A percentile compares a stretch with the other conserved stretches of the same genome.
Conservation (phyloP, 1,284 basidiomycete species). For the Cronartium quercuum region DNA sequence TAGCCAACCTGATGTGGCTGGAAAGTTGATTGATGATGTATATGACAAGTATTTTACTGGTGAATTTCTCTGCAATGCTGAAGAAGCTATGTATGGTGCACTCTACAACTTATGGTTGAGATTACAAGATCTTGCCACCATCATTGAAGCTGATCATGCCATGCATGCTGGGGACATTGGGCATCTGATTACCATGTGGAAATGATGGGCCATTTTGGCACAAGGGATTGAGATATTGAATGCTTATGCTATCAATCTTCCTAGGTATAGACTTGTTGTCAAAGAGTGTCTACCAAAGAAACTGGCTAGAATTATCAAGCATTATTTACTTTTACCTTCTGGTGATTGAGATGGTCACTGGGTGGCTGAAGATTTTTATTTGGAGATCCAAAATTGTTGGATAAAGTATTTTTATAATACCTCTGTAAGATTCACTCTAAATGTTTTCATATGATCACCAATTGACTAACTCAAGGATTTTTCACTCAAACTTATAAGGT, state of each 20-base stretch:
- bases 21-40: not conserved
- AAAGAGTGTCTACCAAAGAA: not conserved
- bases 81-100: not conserved
- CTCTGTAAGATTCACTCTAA: not conserved
- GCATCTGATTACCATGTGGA: slow-evolving; percentile 2
- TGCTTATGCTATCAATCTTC: slow-evolving; percentile 7
- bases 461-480: too few relatives aligned
- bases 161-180: slow-evolving; percentile 20
- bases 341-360: not conserved
- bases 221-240: not conserved
- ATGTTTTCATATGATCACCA: too few relatives aligned
- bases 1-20: not conserved
- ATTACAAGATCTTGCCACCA: slow-evolving; percentile 4
- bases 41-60: not conserved
- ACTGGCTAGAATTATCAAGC: slow-evolving; percentile 2
- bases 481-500: too few relatives aligned
- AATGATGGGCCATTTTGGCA: slow-evolving; percentile 6
- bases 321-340: slow-evolving; percentile 4
- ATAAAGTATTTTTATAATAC: slow-evolving; percentile 15
- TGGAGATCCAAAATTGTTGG: slow-evolving; percentile 25
- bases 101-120: not conserved
- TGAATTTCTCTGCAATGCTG: not conserved
- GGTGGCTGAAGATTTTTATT: slow-evolving; percentile 17
- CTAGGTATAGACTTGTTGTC: not conserved
- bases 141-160: slow-evolving; percentile 3